These are phyloP conservation scores for Urtica urens DNA, from an alignment of 306 rosid species.

Conservation along the genomic window DNA sequence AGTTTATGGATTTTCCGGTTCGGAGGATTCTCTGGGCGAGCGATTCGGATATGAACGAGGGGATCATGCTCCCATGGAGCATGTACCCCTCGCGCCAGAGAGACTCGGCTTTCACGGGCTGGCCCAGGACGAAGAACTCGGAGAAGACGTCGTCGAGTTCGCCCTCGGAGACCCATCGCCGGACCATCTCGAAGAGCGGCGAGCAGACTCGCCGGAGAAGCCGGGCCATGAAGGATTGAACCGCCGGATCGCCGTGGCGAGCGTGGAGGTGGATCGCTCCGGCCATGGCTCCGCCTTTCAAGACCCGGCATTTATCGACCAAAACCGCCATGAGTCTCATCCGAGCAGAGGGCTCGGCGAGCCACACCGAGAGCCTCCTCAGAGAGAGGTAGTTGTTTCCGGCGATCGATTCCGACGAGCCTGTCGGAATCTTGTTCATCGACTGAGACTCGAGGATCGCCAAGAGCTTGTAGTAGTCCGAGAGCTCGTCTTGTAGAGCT, in stretches of 20 bases:
- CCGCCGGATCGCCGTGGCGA: slow-evolving; percentile 88
- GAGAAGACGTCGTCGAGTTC: slow-evolving; percentile 85
- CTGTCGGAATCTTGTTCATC: slow-evolving; percentile 69
- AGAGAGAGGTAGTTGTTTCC: slow-evolving; percentile 69
- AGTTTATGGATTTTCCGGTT: slow-evolving; percentile 93
- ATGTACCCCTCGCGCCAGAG: slow-evolving; percentile 96
- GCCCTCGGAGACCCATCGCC: slow-evolving; percentile 91
- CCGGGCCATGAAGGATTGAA: slow-evolving; percentile 70
- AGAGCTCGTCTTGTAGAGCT: slow-evolving; percentile 86
- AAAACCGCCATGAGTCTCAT: slow-evolving; percentile 92
- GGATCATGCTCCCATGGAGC: slow-evolving; percentile 88
- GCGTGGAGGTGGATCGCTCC: slow-evolving; percentile 89
- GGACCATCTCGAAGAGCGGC: slow-evolving; percentile 88
- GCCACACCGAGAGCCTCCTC: slow-evolving; percentile 81
- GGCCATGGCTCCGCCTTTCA: slow-evolving; percentile 89
- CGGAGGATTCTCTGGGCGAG: slow-evolving; percentile 87
- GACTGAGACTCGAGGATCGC: slow-evolving; percentile 82
- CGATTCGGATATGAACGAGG: slow-evolving; percentile 75
- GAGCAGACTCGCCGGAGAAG: slow-evolving; percentile 79
- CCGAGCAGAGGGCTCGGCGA: slow-evolving; percentile 87
- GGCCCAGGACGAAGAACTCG: slow-evolving; percentile 79
- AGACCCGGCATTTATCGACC: slow-evolving; percentile 77
- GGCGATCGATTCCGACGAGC: slow-evolving; percentile 45
- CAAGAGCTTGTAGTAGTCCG: slow-evolving; percentile 80
- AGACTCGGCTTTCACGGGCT: slow-evolving; percentile 90